Evolutionary conservation across 345 rosid genomes (phyloP).

Genomic region (Citrus sp.): DNA sequence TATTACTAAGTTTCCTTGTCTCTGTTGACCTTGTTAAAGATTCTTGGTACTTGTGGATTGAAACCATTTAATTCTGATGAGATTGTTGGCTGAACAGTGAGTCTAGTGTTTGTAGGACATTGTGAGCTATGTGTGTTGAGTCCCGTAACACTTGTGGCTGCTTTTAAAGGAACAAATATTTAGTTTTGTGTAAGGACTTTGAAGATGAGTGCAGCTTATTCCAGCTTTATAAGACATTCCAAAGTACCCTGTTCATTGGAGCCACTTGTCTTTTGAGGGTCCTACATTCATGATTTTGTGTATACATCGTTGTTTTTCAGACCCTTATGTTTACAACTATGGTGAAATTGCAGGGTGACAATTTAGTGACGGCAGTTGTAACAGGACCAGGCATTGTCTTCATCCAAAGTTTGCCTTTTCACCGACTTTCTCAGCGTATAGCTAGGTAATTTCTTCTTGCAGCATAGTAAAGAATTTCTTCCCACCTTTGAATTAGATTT

Average conservation of each 20-base stretch:
- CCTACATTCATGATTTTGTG: not conserved
- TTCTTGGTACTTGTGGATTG: not conserved
- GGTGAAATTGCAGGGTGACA: constrained; percentile 70
- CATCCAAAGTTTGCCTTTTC: constrained; percentile 95
- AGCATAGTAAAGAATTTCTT: not conserved
- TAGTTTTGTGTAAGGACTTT: not conserved
- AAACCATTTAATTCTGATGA: not conserved
- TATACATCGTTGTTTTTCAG: not conserved
- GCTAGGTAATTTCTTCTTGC: constrained; percentile 56
- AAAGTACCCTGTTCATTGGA: not conserved
- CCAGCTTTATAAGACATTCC: not conserved
- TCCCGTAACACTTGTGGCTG: not conserved
- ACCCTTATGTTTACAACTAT: not conserved
- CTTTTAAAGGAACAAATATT: not conserved
- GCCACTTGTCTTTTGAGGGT: not conserved
- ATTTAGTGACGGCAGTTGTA: constrained; percentile 70
- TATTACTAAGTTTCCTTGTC: not conserved
- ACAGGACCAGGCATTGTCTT: constrained; percentile 99
- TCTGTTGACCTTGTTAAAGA: not conserved
- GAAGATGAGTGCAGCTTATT: not conserved
- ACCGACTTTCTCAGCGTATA: constrained; percentile 81
- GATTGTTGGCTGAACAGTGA: not conserved
- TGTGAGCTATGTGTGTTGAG: not conserved
- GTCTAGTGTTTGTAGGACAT: not conserved
- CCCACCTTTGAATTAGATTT: not conserved